Conservation (phyloP, 2,329 filamentous ascomycete genomes). For the Paraphaeosphaeria minitans region DNA sequence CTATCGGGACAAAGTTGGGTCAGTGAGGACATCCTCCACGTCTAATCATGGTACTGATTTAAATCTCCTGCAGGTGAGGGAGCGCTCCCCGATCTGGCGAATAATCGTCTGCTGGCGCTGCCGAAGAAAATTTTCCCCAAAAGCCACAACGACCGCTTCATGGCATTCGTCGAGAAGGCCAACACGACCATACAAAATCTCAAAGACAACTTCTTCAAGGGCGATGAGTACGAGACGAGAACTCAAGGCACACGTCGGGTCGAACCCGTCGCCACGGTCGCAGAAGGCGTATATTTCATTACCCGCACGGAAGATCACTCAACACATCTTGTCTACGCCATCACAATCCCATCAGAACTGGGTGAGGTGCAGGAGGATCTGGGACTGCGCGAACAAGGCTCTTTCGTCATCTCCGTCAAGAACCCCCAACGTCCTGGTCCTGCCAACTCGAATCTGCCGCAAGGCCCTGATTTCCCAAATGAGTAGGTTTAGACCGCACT, state of each 20-base stretch:
- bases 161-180: constrained; percentile 82
- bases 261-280: constrained; percentile 75
- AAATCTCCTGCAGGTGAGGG: constrained; percentile 51
- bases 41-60: not conserved
- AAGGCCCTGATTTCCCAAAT: constrained; percentile 72
- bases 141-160: constrained; percentile 71
- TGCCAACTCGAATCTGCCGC: constrained; percentile 64
- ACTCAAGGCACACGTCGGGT: constrained; percentile 71
- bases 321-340: constrained; percentile 78
- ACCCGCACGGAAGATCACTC: constrained; percentile 69
- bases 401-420: constrained; percentile 79
- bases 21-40: not conserved
- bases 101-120: constrained; percentile 74
- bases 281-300: constrained; percentile 84
- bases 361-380: constrained; percentile 77
- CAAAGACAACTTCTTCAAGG: constrained; percentile 72
- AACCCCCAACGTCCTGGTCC: constrained; percentile 76
- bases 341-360: constrained; percentile 73
- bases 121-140: constrained; percentile 84
- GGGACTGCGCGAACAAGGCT: constrained; percentile 72
- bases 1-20: constrained; percentile 68
- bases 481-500: constrained; percentile 57
- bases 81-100: constrained; percentile 60
- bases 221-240: constrained; percentile 74
- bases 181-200: constrained; percentile 69